phyloP scores from a whole-genome alignment of 495 filamentous ascomycete genomes.

The Xylaria flabelliformis region DNA sequence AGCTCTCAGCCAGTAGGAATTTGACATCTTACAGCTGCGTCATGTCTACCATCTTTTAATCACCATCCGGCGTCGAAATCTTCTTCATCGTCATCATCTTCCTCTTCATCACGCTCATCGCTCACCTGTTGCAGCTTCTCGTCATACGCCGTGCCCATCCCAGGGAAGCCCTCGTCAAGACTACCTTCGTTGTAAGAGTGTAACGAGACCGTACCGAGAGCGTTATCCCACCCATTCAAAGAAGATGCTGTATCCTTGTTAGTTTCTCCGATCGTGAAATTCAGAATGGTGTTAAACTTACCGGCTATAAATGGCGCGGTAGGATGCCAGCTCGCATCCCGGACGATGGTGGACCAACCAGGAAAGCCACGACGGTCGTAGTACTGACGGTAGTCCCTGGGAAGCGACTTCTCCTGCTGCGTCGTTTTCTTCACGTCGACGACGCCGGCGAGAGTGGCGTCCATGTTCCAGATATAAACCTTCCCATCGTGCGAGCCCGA shows the following conservation, averaged over 20 bases:
- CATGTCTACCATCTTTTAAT: neutral
- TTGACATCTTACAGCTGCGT: neutral
- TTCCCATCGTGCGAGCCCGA: slow-evolving; percentile 86
- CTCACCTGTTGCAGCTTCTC: slow-evolving; percentile 48
- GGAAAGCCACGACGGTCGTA: slow-evolving; percentile 43
- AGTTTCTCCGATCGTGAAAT: neutral
- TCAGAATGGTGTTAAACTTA: slow-evolving; percentile 47
- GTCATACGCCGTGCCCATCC: slow-evolving; percentile 62
- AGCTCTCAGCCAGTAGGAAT: neutral
- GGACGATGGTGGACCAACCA: slow-evolving; percentile 79
- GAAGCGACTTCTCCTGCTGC: slow-evolving; percentile 23
- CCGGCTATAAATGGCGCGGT: slow-evolving; percentile 86
- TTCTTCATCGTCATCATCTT: neutral
- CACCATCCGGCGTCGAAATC: neutral
- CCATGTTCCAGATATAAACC: slow-evolving; percentile 92
- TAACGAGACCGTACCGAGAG: slow-evolving; percentile 73
- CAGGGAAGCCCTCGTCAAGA: slow-evolving; percentile 69
- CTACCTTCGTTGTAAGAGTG: slow-evolving; percentile 76
- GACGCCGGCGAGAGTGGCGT: slow-evolving; percentile 81
- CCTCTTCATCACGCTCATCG: slow-evolving; percentile 25
- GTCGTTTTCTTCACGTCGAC: slow-evolving; percentile 81
- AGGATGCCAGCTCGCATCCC: slow-evolving; percentile 96
- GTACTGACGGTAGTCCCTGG: slow-evolving; percentile 36
- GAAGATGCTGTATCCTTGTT: slow-evolving; percentile 65
- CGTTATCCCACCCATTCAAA: slow-evolving; percentile 76